Percentiles rank a stretch among this genome's conserved stretches.
phyloP scores from a whole-genome alignment of 108 stramenopile genomes.

The Cyclostephanos tholiformis region DNA sequence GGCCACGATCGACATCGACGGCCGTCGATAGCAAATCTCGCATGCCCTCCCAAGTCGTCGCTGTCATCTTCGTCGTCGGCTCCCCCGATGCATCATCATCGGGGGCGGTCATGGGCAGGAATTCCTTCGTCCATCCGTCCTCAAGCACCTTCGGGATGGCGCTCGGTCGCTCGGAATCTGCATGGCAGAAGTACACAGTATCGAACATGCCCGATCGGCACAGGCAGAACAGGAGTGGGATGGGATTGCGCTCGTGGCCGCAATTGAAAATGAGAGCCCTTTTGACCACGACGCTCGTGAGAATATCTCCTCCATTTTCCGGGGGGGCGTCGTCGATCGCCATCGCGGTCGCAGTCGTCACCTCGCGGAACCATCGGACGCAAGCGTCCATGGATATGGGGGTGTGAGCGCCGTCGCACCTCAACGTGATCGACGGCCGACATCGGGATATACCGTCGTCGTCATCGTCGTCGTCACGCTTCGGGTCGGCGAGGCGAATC shows the following conservation, averaged over 20 bases:
- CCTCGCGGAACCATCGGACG: slow-evolving; percentile 62
- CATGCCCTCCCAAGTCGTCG: slow-evolving; percentile 24
- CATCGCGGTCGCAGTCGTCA: slow-evolving; percentile 4
- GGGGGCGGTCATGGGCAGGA: not conserved
- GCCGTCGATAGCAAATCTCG: slow-evolving; percentile 1
- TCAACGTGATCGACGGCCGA: slow-evolving; percentile 30
- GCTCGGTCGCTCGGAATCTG: slow-evolving; percentile 72
- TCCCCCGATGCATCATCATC: not conserved
- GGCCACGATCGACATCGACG: not conserved
- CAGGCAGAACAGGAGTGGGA: slow-evolving; percentile 59
- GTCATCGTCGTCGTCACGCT: slow-evolving; percentile 6
- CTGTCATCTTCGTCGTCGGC: not conserved
- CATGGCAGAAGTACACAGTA: slow-evolving; percentile 64
- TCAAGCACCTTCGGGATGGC: slow-evolving; percentile 57
- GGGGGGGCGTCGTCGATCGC: not conserved
- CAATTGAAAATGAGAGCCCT: slow-evolving; percentile 76
- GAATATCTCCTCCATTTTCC: not conserved
- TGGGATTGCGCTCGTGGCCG: slow-evolving; percentile 82
- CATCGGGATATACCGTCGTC: not conserved
- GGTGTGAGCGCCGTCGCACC: slow-evolving; percentile 84
- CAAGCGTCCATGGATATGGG: slow-evolving; percentile 68
- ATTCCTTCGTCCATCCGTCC: slow-evolving; percentile 44
- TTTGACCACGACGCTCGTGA: not conserved
- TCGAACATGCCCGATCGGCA: slow-evolving; percentile 47
- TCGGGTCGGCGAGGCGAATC: slow-evolving; percentile 16